Evolutionary conservation across 1,284 basidiomycete genomes (phyloP).

Genomic region (Testicularia cyperi): DNA sequence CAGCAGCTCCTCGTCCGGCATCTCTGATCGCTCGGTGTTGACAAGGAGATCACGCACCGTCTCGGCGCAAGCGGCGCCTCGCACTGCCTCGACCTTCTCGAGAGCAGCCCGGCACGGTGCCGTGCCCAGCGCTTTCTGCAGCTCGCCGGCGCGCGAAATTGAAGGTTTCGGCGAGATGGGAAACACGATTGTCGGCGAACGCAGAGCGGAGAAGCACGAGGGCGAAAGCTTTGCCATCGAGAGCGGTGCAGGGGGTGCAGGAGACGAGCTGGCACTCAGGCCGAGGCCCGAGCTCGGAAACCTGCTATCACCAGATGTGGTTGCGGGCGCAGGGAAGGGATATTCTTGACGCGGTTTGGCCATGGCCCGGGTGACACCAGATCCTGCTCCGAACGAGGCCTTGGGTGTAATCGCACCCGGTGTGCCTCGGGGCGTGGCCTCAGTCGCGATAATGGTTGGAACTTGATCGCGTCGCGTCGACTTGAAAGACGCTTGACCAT

Average conservation of each 20-base stretch:
- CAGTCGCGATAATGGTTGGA: slow-evolving; percentile 8
- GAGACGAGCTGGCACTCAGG: too few species aligned
- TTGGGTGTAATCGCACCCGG: slow-evolving; percentile 12
- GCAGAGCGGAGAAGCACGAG: slow-evolving; percentile 1
- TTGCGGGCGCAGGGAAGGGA: slow-evolving; percentile 14
- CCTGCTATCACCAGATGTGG: too few species aligned
- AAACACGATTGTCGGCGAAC: slow-evolving; percentile 26
- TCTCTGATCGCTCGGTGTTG: slow-evolving; percentile 5
- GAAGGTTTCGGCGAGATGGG: slow-evolving; percentile 29
- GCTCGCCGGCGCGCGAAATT: slow-evolving; percentile 19
- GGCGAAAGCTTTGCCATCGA: neutral
- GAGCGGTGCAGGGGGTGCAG: too few species aligned
- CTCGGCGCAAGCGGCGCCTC: neutral
- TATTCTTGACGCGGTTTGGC: slow-evolving; percentile 3
- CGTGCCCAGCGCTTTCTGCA: slow-evolving; percentile 8
- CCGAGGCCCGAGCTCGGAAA: too few species aligned
- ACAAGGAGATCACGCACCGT: slow-evolving; percentile 12
- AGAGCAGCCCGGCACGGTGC: slow-evolving; percentile 6
- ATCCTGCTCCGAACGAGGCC: slow-evolving; percentile 5
- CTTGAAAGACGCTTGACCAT: too few species aligned
- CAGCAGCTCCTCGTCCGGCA: slow-evolving; percentile 23
- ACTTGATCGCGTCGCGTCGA: too few species aligned
- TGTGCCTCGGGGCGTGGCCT: slow-evolving; percentile 19
- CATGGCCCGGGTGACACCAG: too few species aligned
- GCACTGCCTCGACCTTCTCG: neutral